Conservation (phyloP, 1,284 basidiomycete species). For the Rhodotorula sp. region DNA sequence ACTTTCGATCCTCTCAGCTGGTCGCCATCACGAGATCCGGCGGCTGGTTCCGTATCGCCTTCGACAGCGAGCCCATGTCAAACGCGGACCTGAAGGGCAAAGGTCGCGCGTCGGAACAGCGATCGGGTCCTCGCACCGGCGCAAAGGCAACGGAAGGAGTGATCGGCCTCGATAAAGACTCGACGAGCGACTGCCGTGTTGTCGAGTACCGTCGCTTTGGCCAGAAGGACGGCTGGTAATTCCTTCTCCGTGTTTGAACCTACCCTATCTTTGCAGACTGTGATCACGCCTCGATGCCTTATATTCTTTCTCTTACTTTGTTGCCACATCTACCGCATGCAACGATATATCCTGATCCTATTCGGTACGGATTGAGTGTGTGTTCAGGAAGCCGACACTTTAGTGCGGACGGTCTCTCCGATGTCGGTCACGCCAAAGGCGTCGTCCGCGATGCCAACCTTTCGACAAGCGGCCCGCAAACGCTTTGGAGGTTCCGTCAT, state of each 20-base stretch:
- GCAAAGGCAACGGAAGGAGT: not conserved
- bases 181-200: slow-evolving; percentile 61
- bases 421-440: slow-evolving; percentile 60
- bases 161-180: slow-evolving; percentile 47
- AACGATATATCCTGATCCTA: not conserved
- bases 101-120: not conserved
- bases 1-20: slow-evolving; percentile 58
- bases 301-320: not conserved
- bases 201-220: slow-evolving; percentile 76
- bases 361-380: not conserved
- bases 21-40: slow-evolving; percentile 82
- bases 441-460: slow-evolving; percentile 56
- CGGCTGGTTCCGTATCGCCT: slow-evolving; percentile 84
- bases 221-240: slow-evolving; percentile 75
- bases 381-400: not conserved
- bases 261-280: not conserved
- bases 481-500: slow-evolving; percentile 58
- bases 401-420: slow-evolving; percentile 56
- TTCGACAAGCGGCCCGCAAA: slow-evolving; percentile 58
- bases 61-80: slow-evolving; percentile 55
- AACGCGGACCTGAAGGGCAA: slow-evolving; percentile 53
- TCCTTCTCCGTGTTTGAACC: not conserved
- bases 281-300: not conserved
- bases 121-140: not conserved
- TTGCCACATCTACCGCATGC: not conserved